These are phyloP conservation scores for Pyronema domesticum DNA, from an alignment of 495 filamentous ascomycete genomes.

Conservation along the genomic window DNA sequence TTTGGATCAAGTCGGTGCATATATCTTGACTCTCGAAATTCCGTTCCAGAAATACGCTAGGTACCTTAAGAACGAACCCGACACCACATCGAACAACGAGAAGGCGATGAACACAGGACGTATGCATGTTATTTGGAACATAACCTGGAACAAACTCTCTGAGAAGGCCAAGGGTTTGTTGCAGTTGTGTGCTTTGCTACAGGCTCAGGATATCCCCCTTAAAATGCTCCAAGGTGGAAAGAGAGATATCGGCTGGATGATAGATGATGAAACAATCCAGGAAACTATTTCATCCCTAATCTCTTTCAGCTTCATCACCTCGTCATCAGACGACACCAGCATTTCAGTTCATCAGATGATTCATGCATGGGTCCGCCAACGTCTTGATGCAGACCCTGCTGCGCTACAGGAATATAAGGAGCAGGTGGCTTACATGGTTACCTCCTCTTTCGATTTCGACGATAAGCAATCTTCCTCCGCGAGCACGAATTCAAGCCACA, in stretches of 20 bases:
- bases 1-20: constrained; percentile 11
- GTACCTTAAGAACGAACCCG: background rate
- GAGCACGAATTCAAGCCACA: too few relatives aligned
- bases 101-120: background rate
- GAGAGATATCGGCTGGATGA: constrained; percentile 4
- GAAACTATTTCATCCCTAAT: background rate
- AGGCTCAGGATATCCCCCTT: constrained; percentile 8
- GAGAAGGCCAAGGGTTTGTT: constrained; percentile 2
- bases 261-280: background rate
- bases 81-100: background rate
- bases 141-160: constrained; percentile 4
- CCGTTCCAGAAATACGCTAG: constrained; percentile 1
- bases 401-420: background rate
- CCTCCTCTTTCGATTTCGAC: background rate
- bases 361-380: background rate
- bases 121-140: constrained; percentile 8
- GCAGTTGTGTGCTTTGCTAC: constrained; percentile 8
- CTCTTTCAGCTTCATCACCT: background rate
- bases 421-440: background rate
- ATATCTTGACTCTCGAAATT: constrained; percentile 4
- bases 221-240: constrained; percentile 8
- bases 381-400: background rate
- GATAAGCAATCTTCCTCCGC: background rate
- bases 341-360: background rate
- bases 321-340: background rate